Conservation (phyloP, 2,329 filamentous ascomycete genomes). For the Akanthomyces lecanii region DNA sequence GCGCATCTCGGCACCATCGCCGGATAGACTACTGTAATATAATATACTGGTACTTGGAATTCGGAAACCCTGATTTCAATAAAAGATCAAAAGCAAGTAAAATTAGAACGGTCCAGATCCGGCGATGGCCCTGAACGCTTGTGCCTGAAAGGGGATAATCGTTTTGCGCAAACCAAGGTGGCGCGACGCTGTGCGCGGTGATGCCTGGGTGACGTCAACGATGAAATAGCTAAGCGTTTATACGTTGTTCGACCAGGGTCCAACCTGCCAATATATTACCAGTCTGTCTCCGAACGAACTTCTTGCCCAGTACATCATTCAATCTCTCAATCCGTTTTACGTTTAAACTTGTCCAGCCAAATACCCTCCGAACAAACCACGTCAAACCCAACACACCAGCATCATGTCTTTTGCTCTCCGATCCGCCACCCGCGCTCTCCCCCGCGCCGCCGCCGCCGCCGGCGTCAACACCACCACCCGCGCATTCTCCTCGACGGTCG, state of each 20-base stretch:
- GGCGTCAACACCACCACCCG: conserved; percentile 40
- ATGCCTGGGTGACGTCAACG: conserved; percentile 15
- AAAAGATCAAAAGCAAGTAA: neutral
- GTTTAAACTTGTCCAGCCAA: no score
- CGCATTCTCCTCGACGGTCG: conserved; percentile 46
- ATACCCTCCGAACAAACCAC: neutral
- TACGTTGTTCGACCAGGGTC: neutral
- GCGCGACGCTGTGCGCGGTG: conserved; percentile 2
- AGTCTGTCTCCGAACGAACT: neutral
- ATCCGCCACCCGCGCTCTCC: conserved; percentile 37
- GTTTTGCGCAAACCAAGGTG: neutral
- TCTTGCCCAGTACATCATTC: neutral
- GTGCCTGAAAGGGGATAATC: conserved; percentile 3
- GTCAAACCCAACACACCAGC: neutral
- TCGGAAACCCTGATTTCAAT: neutral
- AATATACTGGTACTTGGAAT: neutral
- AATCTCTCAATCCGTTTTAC: neutral
- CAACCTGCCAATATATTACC: neutral
- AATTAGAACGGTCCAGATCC: neutral
- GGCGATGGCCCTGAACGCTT: neutral
- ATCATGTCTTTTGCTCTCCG: conserved; percentile 53
- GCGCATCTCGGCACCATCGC: neutral
- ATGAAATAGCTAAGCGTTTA: conserved; percentile 5
- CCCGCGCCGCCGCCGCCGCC: conserved; percentile 36
- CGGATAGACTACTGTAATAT: neutral